phyloP scores from a whole-genome alignment of 495 filamentous ascomycete species.

The Penicillium crystallinum region DNA sequence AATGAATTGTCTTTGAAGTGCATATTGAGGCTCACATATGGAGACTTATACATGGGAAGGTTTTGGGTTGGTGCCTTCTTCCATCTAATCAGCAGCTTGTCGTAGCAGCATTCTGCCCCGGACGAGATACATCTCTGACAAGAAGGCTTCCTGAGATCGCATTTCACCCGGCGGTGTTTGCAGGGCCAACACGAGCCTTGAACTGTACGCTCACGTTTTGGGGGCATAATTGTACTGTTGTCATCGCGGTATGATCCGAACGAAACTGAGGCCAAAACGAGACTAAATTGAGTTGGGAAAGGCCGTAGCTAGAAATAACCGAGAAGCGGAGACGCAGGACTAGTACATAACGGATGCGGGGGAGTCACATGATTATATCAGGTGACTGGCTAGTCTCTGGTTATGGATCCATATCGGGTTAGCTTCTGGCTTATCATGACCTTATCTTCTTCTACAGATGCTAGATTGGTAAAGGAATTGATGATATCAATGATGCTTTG shows the following conservation, averaged over 20 bases:
- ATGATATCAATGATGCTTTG: too few relatives aligned
- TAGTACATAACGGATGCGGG: background rate
- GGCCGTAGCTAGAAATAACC: background rate
- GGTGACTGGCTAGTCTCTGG: background rate
- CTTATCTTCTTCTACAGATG: background rate
- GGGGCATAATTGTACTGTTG: slow-evolving; percentile 10
- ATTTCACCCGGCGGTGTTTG: slow-evolving; percentile 35
- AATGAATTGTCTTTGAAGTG: slow-evolving; percentile 8
- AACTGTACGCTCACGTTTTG: slow-evolving; percentile 30
- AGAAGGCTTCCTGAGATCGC: slow-evolving; percentile 23
- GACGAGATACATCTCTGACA: slow-evolving; percentile 31
- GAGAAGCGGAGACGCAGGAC: background rate
- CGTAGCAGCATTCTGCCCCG: slow-evolving; percentile 30
- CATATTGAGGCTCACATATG: slow-evolving; percentile 2
- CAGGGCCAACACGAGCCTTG: slow-evolving; percentile 37
- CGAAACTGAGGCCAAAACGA: background rate
- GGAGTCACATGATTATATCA: background rate
- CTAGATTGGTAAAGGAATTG: too few relatives aligned
- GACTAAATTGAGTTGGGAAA: background rate
- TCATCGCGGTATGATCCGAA: background rate
- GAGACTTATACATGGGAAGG: slow-evolving; percentile 20
- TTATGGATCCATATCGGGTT: background rate
- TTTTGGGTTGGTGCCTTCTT: slow-evolving; percentile 8
- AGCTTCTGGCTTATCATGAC: background rate
- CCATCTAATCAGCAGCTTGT: slow-evolving; percentile 33